Percentiles rank a stretch among this genome's conserved stretches.
phyloP scores from a whole-genome alignment of 225 moss, liverwort and hornwort species.

The Sphagnum contortum region DNA sequence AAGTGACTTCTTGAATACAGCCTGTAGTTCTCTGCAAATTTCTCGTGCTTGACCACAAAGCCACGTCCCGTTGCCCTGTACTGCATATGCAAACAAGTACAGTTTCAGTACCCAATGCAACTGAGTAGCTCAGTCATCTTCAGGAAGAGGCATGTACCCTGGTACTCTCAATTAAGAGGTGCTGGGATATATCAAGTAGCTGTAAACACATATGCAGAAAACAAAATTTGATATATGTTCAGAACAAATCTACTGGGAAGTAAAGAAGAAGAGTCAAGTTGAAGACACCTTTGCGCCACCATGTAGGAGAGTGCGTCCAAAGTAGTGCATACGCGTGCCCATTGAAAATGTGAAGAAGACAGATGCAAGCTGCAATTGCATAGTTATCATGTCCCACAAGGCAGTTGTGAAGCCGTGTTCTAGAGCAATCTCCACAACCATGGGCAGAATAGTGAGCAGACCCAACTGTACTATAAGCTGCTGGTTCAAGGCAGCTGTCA shows the following conservation, averaged over 20 bases:
- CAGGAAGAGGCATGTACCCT: too few relatives aligned
- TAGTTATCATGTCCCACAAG: conserved; percentile 88
- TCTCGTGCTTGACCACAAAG: conserved; percentile 92
- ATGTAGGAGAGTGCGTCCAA: conserved; percentile 92
- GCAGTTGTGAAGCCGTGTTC: conserved; percentile 84
- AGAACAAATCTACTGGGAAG: too few relatives aligned
- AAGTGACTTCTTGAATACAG: conserved; percentile 90
- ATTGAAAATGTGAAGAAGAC: conserved; percentile 98
- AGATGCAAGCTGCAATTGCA: conserved; percentile 98
- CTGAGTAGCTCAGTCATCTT: too few relatives aligned
- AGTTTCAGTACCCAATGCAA: too few relatives aligned
- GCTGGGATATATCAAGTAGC: too few relatives aligned
- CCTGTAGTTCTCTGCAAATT: conserved; percentile 71
- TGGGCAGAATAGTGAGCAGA: conserved; percentile 81
- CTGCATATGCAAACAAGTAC: conserved; percentile 22
- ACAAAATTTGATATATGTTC: too few relatives aligned
- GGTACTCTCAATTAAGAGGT: too few relatives aligned
- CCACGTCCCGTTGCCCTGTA: conserved; percentile 97
- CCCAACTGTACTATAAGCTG: conserved; percentile 97
- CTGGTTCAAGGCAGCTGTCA: conserved; percentile 86
- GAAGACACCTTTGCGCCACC: conserved; percentile 77
- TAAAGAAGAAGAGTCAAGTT: too few relatives aligned
- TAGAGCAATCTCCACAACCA: conserved; percentile 95
- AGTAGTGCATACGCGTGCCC: conserved; percentile 92
- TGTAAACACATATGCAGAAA: too few relatives aligned